Percentiles rank a stretch among this genome's conserved stretches.
Conservation (phyloP, 495 filamentous ascomycete genomes). For the Penicillium macrosclerotiorum region DNA sequence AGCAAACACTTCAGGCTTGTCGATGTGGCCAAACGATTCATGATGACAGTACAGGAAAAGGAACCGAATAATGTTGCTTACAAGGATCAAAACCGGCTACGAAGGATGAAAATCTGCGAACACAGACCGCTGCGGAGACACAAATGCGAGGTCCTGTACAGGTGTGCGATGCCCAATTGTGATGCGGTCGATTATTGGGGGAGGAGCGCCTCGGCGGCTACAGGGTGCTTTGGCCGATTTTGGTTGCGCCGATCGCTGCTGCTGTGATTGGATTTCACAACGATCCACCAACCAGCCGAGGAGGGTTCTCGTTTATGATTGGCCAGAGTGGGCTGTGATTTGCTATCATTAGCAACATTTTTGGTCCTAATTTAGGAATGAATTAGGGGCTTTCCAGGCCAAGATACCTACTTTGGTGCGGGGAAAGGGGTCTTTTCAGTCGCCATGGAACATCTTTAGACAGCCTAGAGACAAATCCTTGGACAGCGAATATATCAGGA, state of each 20-base stretch:
- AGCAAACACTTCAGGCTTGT: too few species aligned
- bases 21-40: too few species aligned
- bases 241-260: not conserved
- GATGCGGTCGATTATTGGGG: slow-evolving; percentile 14
- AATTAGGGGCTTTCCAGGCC: slow-evolving; percentile 14
- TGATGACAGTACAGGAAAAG: too few species aligned
- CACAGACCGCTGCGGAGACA: too few species aligned
- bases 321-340: slow-evolving; percentile 1
- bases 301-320: slow-evolving; percentile 6
- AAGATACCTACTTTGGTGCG: slow-evolving; percentile 13
- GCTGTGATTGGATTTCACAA: not conserved
- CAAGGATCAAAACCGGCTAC: not conserved
- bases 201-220: slow-evolving; percentile 37
- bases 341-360: slow-evolving; percentile 27
- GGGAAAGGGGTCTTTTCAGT: slow-evolving; percentile 16
- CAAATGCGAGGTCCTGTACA: slow-evolving; percentile 12
- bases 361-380: slow-evolving; percentile 13
- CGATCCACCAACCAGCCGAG: not conserved
- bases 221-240: slow-evolving; percentile 4
- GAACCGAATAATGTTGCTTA: too few species aligned
- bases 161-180: slow-evolving; percentile 14
- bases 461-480: too few species aligned
- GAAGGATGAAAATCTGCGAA: not conserved
- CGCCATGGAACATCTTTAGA: too few species aligned
- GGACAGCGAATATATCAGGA: slow-evolving; percentile 16